A percentile compares a stretch with the other conserved stretches of the same genome.
These are phyloP conservation scores for Chloropicon primus DNA, from an alignment of 139 green algal species.

Conservation along the genomic window DNA sequence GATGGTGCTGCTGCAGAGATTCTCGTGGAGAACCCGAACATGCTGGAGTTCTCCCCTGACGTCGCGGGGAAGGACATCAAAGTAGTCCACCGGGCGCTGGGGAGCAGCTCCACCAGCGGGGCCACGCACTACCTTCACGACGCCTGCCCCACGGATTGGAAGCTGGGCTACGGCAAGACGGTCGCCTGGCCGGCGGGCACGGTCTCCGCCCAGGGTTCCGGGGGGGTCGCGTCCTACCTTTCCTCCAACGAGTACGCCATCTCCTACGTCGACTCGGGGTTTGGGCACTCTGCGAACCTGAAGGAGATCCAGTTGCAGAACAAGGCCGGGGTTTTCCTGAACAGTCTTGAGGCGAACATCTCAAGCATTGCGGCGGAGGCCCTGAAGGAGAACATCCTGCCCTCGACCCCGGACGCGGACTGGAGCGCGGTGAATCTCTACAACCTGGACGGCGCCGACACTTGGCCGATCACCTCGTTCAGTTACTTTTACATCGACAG, in stretches of 20 bases:
- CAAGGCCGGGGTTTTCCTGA: slow-evolving; percentile 13
- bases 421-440: slow-evolving; percentile 1
- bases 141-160: slow-evolving; percentile 4
- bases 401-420: neutral
- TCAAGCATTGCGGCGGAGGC: neutral
- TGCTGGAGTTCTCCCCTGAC: neutral
- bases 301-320: slow-evolving; percentile 16
- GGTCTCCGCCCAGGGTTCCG: slow-evolving; percentile 6
- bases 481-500: slow-evolving; percentile 17
- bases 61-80: slow-evolving; percentile 12
- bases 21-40: slow-evolving; percentile 12
- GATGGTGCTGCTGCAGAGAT: too few species aligned
- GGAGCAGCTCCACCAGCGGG: slow-evolving; percentile 10
- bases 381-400: neutral
- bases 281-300: slow-evolving; percentile 4
- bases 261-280: slow-evolving; percentile 17
- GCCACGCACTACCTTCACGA: slow-evolving; percentile 14
- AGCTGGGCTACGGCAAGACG: neutral
- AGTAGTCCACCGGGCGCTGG: slow-evolving; percentile 13
- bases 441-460: slow-evolving; percentile 1
- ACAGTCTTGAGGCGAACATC: slow-evolving; percentile 9
- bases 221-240: slow-evolving; percentile 3
- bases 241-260: slow-evolving; percentile 14
- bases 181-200: neutral
- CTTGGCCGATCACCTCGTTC: slow-evolving; percentile 13